Percentiles rank a stretch among this genome's conserved stretches.
These are phyloP conservation scores for Antitrichia curtipendula DNA, from an alignment of 225 moss, liverwort and hornwort species.

Conservation along the genomic window DNA sequence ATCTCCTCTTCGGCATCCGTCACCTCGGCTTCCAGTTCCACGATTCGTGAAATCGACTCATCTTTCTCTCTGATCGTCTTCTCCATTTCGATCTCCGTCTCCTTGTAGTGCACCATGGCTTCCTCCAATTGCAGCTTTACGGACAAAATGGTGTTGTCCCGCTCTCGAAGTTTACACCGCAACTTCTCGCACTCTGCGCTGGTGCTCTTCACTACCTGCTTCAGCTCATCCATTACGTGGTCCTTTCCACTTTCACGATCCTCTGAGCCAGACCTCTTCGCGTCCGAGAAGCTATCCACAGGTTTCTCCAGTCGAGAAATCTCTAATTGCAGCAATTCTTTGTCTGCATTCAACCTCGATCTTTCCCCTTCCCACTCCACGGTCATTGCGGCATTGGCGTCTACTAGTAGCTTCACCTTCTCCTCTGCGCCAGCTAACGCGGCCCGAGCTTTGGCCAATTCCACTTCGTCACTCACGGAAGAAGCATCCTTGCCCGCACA, in stretches of 20 bases:
- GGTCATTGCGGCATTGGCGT: conserved; percentile 32
- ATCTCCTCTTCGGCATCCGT: conserved; percentile 1
- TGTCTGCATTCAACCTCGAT: conserved; percentile 26
- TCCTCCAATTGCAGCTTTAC: conserved; percentile 37
- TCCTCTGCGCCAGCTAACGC: conserved; percentile 45
- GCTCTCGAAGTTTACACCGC: conserved; percentile 28
- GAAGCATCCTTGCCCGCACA: not conserved
- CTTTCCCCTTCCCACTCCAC: conserved; percentile 47
- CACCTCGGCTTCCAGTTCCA: conserved; percentile 15
- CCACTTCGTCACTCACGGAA: conserved; percentile 16
- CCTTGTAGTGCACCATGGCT: conserved; percentile 33
- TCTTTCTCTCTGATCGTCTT: conserved; percentile 33
- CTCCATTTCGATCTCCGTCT: conserved; percentile 42
- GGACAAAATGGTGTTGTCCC: conserved; percentile 44
- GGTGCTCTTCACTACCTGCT: conserved; percentile 18
- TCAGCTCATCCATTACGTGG: conserved; percentile 25
- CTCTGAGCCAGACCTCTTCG: not conserved
- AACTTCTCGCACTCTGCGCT: conserved; percentile 30
- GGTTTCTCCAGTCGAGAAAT: conserved; percentile 35
- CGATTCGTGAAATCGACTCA: conserved; percentile 11
- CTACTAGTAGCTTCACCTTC: conserved; percentile 45
- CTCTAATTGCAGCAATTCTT: conserved; percentile 29
- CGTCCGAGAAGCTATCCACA: not conserved
- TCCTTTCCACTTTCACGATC: conserved; percentile 3
- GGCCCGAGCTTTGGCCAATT: conserved; percentile 32